Base-by-base conservation (phyloP, 371 early-diverging fungal species). In the Umbelopsis sp. region DNA sequence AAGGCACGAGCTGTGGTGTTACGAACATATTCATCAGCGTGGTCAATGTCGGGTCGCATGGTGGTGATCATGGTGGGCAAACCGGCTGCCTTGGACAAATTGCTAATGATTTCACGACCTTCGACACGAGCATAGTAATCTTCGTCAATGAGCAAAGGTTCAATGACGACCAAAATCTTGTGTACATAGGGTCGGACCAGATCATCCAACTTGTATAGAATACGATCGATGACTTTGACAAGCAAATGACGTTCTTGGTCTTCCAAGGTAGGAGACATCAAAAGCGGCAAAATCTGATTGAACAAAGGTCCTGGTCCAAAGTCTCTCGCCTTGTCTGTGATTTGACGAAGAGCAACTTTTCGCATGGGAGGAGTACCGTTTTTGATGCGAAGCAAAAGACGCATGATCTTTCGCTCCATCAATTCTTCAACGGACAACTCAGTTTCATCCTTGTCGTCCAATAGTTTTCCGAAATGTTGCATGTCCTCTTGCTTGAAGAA, bases 1-100 rank as follows among this genome's bases (percentile, higher is more conserved):
- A 99, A 96, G 4, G 99, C 99, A 65, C 97, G 92, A 1, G 99
- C 97, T 0, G 98, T 98, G 12, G 98, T 98, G 78, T 98, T 97
- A 69, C 99, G 91, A 10, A 99, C 98, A 73, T 96, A 98, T 79
- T 98, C 99, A 81, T 99, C 98, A 5, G 87, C 90, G 73, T 98
- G 96, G 76, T 98, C 99, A 72, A 98, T 97, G 82, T 97, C 98
- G 5, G 97, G 98, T 29, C 98, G 91, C 98, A 99, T 95, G 18
- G 97, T 95, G 11, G 98, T 93, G 72, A 99, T 96, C 98, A 99
- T 98, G 25, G 97, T 96, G 11, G 97, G 93, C 52, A 98, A 85
- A 70, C 99, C 99, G 14, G 97, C 99, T 12, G 99, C 99, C 78
- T 99, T 99, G 69, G 92, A 91, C 41, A 99, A 84, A 82, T 98